Conservation (phyloP, 805 yeast species). For the Saccharomycopsis schoenii region DNA sequence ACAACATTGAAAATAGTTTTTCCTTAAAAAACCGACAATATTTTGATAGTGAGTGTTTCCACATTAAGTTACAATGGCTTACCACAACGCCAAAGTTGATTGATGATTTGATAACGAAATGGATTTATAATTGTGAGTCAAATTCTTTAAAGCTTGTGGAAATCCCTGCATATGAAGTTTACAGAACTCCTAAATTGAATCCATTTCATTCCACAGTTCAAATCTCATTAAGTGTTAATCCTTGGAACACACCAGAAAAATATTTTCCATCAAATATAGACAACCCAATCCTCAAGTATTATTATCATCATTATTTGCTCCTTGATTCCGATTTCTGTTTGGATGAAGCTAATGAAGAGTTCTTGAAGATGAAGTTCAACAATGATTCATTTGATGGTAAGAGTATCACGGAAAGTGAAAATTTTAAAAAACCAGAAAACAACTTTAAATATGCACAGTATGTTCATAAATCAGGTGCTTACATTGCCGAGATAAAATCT, state of each 20-base stretch:
- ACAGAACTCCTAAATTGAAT: conserved; percentile 62
- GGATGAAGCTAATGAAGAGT: conserved; percentile 57
- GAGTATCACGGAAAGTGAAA: neutral
- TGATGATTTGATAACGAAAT: conserved; percentile 65
- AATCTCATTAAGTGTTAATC: conserved; percentile 55
- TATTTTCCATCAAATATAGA: conserved; percentile 29
- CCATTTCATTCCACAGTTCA: conserved; percentile 86
- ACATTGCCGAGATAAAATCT: conserved; percentile 76
- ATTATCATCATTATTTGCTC: conserved; percentile 69
- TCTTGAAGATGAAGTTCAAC: neutral
- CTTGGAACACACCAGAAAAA: conserved; percentile 36
- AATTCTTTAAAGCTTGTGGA: conserved; percentile 51
- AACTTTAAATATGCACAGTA: conserved; percentile 57
- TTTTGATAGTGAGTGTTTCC: conserved; percentile 54
- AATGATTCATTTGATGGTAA: neutral
- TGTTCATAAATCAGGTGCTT: conserved; percentile 81
- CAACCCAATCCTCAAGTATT: conserved; percentile 40
- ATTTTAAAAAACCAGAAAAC: neutral
- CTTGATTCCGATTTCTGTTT: conserved; percentile 63
- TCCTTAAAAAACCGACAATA: conserved; percentile 46
- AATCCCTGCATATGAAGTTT: conserved; percentile 18
- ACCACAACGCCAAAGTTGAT: conserved; percentile 78
- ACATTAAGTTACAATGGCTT: conserved; percentile 85
- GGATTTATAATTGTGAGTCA: conserved; percentile 78
- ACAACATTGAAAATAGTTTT: conserved; percentile 61